Percentiles rank a stretch among this genome's conserved stretches.
Conservation (phyloP, 2,329 filamentous ascomycete species). For the Pseudocercospora musae region DNA sequence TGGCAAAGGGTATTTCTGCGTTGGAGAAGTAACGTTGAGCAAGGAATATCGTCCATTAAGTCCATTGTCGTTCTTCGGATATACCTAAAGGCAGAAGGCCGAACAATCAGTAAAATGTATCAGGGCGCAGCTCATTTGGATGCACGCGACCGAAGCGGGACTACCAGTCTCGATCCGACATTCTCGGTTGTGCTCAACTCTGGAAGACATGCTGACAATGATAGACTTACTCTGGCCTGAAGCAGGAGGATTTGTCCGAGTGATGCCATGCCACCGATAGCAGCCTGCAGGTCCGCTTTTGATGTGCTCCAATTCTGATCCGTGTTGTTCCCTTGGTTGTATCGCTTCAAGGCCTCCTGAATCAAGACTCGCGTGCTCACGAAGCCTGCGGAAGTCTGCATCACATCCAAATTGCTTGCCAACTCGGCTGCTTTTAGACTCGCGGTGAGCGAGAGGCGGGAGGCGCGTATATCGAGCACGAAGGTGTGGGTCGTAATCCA, state of each 20-base stretch:
- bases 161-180: too few relatives aligned
- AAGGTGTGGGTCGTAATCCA: constrained; percentile 60
- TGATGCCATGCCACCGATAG: constrained; percentile 55
- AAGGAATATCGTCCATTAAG: constrained; percentile 51
- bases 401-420: constrained; percentile 71
- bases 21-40: constrained; percentile 60
- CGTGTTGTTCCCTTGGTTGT: constrained; percentile 56
- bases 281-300: constrained; percentile 64
- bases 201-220: too few relatives aligned
- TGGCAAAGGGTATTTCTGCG: constrained; percentile 54
- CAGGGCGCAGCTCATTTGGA: too few relatives aligned
- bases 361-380: constrained; percentile 63
- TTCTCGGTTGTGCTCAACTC: too few relatives aligned
- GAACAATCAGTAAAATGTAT: too few relatives aligned
- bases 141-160: too few relatives aligned
- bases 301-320: constrained; percentile 60
- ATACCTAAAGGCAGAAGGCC: constrained; percentile 46
- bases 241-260: constrained; percentile 55
- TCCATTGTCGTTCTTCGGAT: constrained; percentile 64
- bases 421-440: constrained; percentile 83
- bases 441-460: constrained; percentile 70
- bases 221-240: constrained; percentile 53
- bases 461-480: constrained; percentile 53
- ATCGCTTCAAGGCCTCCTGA: constrained; percentile 51
- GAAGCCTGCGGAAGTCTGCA: constrained; percentile 70